Conservation (phyloP, 1,284 basidiomycete genomes). For the Sphaerobolus stellatus region DNA sequence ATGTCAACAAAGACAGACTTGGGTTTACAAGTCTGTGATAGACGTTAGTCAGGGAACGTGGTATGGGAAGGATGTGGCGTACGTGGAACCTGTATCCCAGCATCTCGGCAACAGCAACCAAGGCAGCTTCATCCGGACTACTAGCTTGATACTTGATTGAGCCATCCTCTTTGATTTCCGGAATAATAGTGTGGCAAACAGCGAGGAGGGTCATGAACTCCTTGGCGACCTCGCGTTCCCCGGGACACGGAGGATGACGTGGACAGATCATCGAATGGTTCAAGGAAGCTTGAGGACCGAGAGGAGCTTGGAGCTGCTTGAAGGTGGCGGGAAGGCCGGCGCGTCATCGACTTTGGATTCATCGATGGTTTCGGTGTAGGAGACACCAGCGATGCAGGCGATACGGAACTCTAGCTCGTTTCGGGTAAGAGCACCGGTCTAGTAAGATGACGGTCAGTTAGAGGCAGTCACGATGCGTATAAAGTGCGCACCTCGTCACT, state of each 20-base stretch:
- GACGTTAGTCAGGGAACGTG: neutral
- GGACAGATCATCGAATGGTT: constrained; percentile 62
- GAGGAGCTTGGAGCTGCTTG: constrained; percentile 60
- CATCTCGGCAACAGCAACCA: constrained; percentile 91
- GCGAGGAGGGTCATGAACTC: constrained; percentile 92
- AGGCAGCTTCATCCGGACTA: constrained; percentile 96
- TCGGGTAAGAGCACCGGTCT: constrained; percentile 91
- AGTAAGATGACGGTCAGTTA: too few species aligned
- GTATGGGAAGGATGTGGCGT: constrained; percentile 27
- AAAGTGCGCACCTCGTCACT: constrained; percentile 80
- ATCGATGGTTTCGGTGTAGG: constrained; percentile 88
- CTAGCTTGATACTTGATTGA: constrained; percentile 94
- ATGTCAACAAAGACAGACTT: constrained; percentile 91
- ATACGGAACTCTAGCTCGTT: constrained; percentile 99
- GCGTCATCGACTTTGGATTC: constrained; percentile 69
- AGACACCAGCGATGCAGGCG: constrained; percentile 84
- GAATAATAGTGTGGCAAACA: constrained; percentile 98
- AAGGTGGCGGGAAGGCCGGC: constrained; percentile 69
- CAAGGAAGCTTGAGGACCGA: constrained; percentile 42
- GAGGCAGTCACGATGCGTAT: too few species aligned
- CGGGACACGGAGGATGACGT: constrained; percentile 38
- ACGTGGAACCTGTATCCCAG: constrained; percentile 95
- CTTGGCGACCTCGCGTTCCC: constrained; percentile 60
- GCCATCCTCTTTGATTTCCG: constrained; percentile 77
- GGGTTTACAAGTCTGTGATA: constrained; percentile 83